These are phyloP conservation scores for button mushroom (Agaricus bisporus) DNA, from an alignment of 768 basidiomycete species.

Conservation along the genomic window DNA sequence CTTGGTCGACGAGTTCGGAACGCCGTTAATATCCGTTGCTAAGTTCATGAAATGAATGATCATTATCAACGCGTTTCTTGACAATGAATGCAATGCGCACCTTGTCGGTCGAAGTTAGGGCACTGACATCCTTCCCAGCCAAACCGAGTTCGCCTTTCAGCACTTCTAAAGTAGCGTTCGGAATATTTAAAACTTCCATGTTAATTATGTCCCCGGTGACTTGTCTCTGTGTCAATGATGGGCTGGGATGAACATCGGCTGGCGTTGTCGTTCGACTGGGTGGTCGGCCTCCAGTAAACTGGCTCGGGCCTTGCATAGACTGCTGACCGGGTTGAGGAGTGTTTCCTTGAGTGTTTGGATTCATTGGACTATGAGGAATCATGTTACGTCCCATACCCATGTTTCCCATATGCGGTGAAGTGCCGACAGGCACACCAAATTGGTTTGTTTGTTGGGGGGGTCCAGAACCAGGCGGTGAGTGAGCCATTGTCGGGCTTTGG, in stretches of 20 bases:
- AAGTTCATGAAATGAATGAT: background rate
- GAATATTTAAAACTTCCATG: constrained; percentile 36
- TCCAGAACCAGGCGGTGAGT: constrained; percentile 44
- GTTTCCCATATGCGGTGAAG: constrained; percentile 44
- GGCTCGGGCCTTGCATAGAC: constrained; percentile 19
- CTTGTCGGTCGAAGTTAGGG: constrained; percentile 53
- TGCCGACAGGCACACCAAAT: constrained; percentile 45
- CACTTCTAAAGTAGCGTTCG: constrained; percentile 22
- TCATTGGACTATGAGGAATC: constrained; percentile 41
- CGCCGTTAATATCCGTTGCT: constrained; percentile 31
- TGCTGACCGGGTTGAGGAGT: constrained; percentile 21
- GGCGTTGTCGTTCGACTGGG: constrained; percentile 59
- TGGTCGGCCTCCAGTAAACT: constrained; percentile 43
- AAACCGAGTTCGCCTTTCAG: constrained; percentile 39
- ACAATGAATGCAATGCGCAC: constrained; percentile 26
- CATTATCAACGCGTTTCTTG: background rate
- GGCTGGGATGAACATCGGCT: constrained; percentile 46
- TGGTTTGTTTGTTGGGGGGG: constrained; percentile 25
- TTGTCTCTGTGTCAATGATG: constrained; percentile 46
- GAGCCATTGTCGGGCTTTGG: constrained; percentile 60
- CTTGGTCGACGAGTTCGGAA: constrained; percentile 6
- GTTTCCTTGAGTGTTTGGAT: constrained; percentile 21
- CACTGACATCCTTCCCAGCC: constrained; percentile 37
- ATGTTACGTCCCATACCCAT: constrained; percentile 32
- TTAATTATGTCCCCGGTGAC: constrained; percentile 23